These are phyloP conservation scores for Solanum paucissectum DNA, from an alignment of 257 asterid genomes.

Conservation along the genomic window DNA sequence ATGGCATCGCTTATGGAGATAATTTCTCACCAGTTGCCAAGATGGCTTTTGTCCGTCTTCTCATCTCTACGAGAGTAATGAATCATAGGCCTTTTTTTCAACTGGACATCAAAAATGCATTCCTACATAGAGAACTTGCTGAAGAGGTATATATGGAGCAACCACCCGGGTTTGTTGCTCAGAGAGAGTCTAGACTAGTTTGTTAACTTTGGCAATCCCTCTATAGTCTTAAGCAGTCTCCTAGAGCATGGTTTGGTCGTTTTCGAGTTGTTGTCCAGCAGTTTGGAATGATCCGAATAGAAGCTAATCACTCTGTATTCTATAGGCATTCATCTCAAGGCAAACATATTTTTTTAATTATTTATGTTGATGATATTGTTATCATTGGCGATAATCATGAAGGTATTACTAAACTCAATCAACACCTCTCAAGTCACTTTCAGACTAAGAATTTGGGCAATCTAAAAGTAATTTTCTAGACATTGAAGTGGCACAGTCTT, in stretches of 20 bases:
- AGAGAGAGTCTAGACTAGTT: background rate
- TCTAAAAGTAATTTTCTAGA: background rate
- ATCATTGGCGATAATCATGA: too few species aligned
- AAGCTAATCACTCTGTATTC: background rate
- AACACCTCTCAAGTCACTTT: background rate
- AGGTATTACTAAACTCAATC: background rate
- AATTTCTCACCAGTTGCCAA: background rate
- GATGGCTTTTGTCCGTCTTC: background rate
- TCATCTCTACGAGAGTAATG: background rate
- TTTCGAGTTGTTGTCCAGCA: background rate
- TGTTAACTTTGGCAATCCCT: background rate
- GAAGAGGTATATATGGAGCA: too few species aligned
- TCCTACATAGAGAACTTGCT: too few species aligned
- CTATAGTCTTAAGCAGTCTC: background rate
- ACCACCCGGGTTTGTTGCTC: background rate
- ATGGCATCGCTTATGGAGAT: background rate
- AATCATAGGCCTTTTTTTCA: background rate
- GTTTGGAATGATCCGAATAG: background rate
- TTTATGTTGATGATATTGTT: background rate
- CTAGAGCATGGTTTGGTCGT: background rate
- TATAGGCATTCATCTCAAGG: background rate
- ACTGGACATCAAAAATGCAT: too few species aligned
- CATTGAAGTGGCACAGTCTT: background rate
- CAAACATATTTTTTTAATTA: background rate
- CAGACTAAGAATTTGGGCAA: background rate